A percentile compares a stretch with the other conserved stretches of the same genome.
phyloP scores from a whole-genome alignment of 2,329 filamentous ascomycete species.

The Chalara sp. region DNA sequence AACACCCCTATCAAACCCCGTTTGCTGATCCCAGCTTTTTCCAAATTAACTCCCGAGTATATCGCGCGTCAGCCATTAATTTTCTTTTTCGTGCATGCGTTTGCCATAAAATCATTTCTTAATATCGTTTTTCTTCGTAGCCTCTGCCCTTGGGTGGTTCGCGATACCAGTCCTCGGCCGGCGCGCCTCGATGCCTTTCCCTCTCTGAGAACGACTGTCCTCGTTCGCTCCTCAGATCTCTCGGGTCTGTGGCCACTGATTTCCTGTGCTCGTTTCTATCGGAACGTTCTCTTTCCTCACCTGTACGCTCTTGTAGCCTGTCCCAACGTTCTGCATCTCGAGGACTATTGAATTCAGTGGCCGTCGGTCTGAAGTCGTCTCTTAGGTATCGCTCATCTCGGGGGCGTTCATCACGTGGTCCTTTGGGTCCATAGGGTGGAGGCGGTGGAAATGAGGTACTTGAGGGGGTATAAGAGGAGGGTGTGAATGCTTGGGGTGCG shows the following conservation, averaged over 20 bases:
- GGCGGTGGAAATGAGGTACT: constrained; percentile 21
- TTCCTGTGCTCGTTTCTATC: background rate
- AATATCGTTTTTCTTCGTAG: too few species aligned
- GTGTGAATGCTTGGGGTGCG: constrained; percentile 9
- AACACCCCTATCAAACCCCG: too few species aligned
- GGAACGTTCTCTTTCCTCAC: background rate
- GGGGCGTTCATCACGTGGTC: constrained; percentile 6
- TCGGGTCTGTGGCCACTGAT: background rate
- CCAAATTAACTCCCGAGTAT: too few species aligned
- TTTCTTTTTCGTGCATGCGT: too few species aligned
- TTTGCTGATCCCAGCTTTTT: too few species aligned
- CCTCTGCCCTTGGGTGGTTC: background rate
- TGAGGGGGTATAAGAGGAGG: constrained; percentile 13
- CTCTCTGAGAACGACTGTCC: background rate
- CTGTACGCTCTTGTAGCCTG: constrained; percentile 14
- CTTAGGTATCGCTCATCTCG: constrained; percentile 16
- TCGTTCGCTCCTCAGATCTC: background rate
- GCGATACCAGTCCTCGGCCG: background rate
- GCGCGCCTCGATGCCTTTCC: background rate
- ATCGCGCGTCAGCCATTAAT: too few species aligned
- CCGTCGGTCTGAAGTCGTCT: constrained; percentile 17
- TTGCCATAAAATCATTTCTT: too few species aligned
- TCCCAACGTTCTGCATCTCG: constrained; percentile 25
- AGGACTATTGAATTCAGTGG: constrained; percentile 22
- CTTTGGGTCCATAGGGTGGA: constrained; percentile 15